Evolutionary conservation across 106 monocot species (phyloP).

Genomic region (Dactylorhiza incarnata): DNA sequence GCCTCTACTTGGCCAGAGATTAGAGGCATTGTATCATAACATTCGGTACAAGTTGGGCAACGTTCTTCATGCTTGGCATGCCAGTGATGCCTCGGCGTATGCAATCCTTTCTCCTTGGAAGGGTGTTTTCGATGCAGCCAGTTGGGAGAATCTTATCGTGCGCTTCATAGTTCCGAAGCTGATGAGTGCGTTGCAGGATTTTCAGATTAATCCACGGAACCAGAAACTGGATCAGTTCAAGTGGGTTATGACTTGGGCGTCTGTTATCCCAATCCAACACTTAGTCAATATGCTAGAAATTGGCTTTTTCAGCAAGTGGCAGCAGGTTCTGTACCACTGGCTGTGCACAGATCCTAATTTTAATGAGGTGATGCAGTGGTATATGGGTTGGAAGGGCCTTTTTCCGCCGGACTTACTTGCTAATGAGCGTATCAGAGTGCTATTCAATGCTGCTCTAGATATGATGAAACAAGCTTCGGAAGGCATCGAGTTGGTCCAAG

Average conservation of each 20-base stretch:
- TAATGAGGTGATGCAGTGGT: slow-evolving; percentile 80
- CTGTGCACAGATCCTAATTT: slow-evolving; percentile 74
- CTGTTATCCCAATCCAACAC: slow-evolving; percentile 64
- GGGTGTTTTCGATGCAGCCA: slow-evolving; percentile 76
- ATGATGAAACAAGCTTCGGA: slow-evolving; percentile 96
- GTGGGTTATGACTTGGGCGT: slow-evolving; percentile 90
- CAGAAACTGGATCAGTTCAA: slow-evolving; percentile 75
- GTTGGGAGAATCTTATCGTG: slow-evolving; percentile 75
- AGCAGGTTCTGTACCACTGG: slow-evolving; percentile 76
- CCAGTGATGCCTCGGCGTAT: slow-evolving; percentile 70
- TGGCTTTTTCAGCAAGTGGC: slow-evolving; percentile 89
- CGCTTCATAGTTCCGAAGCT: slow-evolving; percentile 69
- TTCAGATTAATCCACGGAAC: slow-evolving; percentile 74
- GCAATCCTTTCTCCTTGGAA: slow-evolving; percentile 86
- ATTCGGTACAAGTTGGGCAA: slow-evolving; percentile 68
- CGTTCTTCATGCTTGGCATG: slow-evolving; percentile 77
- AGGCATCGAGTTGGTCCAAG: slow-evolving; percentile 67
- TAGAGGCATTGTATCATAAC: slow-evolving; percentile 62
- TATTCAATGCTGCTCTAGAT: slow-evolving; percentile 51
- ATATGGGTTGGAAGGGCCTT: slow-evolving; percentile 81
- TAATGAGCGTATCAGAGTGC: slow-evolving; percentile 58
- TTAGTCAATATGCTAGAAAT: slow-evolving; percentile 77
- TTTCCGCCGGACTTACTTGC: slow-evolving; percentile 75
- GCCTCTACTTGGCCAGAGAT: slow-evolving; percentile 61
- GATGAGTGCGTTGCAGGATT: slow-evolving; percentile 55